A percentile compares a stretch with the other conserved stretches of the same genome.
Evolutionary conservation across 176 grass and related monocot species (phyloP).

Genomic region (barley (Hordeum vulgare)): MorexV3_pseudomolecules_assembly NC_058524.1:54705944-54706443

Average conservation of each 20-base stretch:
- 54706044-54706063: constrained; percentile 74
- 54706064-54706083: constrained; percentile 43
- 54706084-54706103: constrained; percentile 74
- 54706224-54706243: not conserved
- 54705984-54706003: constrained; percentile 62
- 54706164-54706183: constrained; percentile 43
- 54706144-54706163: constrained; percentile 97
- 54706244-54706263: not conserved
- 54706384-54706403: too few relatives aligned
- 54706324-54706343: not conserved
- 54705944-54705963: constrained; percentile 63
- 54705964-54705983: constrained; percentile 81
- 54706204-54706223: not conserved
- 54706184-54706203: too few relatives aligned
- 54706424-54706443: not conserved
- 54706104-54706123: constrained; percentile 77
- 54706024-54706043: constrained; percentile 74
- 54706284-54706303: not conserved
- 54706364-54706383: not conserved
- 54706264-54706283: not conserved
- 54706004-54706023: constrained; percentile 86
- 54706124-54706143: constrained; percentile 79
- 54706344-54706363: not conserved
- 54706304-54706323: not conserved
- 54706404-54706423: not conserved